Base-by-base conservation (phyloP, 176 grass and related monocot species). In the Eragrostis nindensis region DNA sequence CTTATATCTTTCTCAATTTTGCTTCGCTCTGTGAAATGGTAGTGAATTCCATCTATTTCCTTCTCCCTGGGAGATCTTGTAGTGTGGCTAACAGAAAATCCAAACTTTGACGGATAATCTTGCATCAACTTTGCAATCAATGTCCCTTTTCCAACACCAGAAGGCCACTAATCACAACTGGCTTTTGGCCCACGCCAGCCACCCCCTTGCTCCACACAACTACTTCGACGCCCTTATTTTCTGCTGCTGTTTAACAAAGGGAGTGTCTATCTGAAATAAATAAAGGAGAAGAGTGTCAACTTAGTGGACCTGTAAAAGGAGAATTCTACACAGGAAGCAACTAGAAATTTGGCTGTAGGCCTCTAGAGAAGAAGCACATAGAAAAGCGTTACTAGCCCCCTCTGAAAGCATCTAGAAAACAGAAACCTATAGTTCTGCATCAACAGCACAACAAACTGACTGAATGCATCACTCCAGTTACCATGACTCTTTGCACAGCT, bases 1-100 rank as follows among this genome's bases (percentile, higher is more conserved):
- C 75, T 93, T 76, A 99, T 95, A 29, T 99, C 96, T 69, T 82
- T 83, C 87, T 95, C 92, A 61, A 99, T 99, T 61, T 87, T 78
- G 70, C 40, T 80, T 75, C 90, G 76, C 21, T 84, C 72, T 40
- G 92, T 86, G 71, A 99, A 99, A 82, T 99, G 96, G 70, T 99
- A 99, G 39, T 99, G 96, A 67, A 99, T 79, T 76, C 95, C 95
- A 82, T 99, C 89, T 46, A 87, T 70, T 95, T 99, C 96, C 52
- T 82, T 93, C 68, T 95, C 96, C 73, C 96, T 90, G 73, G 96
- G 96, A 83, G 79, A 74, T 61, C 96, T 86, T 76, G 96, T 99
- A 6, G 96, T 99, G 87, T 99, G 96, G 78, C 92, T 95, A 78
- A 99, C 96, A 83, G 96, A 99, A 78, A 99, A 99, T 30, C 96